Evolutionary conservation across 257 asterid genomes (phyloP).

Genomic region (Solanum megistacrolobum): DNA sequence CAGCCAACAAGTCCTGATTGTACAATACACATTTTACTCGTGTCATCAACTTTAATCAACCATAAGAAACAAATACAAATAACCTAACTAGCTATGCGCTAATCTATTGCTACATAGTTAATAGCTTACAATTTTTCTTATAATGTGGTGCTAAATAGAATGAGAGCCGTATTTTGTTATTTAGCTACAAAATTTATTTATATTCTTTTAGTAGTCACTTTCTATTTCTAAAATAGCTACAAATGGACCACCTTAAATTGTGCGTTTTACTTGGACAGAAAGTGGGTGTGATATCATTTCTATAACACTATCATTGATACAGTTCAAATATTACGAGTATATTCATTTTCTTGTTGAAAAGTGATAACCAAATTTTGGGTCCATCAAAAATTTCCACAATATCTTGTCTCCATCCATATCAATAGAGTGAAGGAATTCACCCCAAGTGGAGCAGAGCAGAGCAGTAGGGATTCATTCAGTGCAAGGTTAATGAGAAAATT

Average conservation of each 20-base stretch:
- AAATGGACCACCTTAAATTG: neutral
- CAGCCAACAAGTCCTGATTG: conserved; percentile 60
- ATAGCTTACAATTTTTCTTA: neutral
- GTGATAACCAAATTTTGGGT: neutral
- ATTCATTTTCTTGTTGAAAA: neutral
- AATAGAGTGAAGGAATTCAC: neutral
- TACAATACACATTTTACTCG: neutral
- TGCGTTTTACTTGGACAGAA: neutral
- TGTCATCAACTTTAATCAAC: neutral
- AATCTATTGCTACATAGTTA: neutral
- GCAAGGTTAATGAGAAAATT: neutral
- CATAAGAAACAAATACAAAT: neutral
- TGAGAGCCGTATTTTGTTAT: neutral
- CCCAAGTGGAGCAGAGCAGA: neutral
- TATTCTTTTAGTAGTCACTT: neutral
- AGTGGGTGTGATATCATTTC: neutral
- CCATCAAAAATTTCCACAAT: neutral
- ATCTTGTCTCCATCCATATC: neutral
- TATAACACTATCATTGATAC: neutral
- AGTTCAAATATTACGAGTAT: neutral
- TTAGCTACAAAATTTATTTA: neutral
- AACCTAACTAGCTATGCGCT: neutral
- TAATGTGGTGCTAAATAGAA: neutral
- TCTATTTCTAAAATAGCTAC: neutral
- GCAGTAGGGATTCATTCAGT: neutral